A percentile compares a stretch with the other conserved stretches of the same genome.
phyloP scores from a whole-genome alignment of 352 stramenopile genomes.

The Peronosclerospora sorghi region DNA sequence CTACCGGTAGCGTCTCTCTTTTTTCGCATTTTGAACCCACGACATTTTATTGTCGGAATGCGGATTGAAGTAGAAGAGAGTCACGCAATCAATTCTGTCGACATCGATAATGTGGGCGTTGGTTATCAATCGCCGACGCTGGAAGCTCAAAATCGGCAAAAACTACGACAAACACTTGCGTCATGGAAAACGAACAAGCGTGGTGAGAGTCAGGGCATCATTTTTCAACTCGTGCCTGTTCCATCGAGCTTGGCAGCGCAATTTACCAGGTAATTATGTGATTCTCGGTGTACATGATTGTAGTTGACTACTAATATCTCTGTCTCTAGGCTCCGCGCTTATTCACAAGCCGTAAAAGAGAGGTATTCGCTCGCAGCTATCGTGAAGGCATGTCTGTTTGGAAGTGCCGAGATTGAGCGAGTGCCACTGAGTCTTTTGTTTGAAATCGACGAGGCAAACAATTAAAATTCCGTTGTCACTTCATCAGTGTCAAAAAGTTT shows the following conservation, averaged over 20 bases:
- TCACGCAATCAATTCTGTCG: neutral
- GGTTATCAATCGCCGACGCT: constrained; percentile 4
- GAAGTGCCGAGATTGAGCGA: constrained; percentile 14
- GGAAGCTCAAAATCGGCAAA: constrained; percentile 13
- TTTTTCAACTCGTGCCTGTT: constrained; percentile 20
- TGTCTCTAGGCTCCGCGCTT: constrained; percentile 11
- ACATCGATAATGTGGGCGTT: constrained; percentile 14
- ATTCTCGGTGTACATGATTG: neutral
- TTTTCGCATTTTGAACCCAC: constrained; percentile 25
- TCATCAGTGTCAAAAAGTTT: too few relatives aligned
- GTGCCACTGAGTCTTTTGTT: constrained; percentile 19
- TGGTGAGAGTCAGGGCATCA: neutral
- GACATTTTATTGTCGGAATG: constrained; percentile 28
- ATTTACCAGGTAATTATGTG: constrained; percentile 19
- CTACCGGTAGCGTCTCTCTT: constrained; percentile 39
- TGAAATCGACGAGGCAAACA: constrained; percentile 1
- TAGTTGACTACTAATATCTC: neutral
- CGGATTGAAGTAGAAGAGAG: constrained; percentile 13
- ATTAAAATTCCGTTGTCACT: neutral
- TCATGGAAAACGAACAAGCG: constrained; percentile 5
- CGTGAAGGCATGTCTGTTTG: constrained; percentile 20
- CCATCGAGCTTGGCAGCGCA: constrained; percentile 11
- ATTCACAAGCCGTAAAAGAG: constrained; percentile 8
- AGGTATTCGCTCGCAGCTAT: constrained; percentile 20
- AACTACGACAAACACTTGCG: constrained; percentile 9